Evolutionary conservation across 2,329 filamentous ascomycete species (phyloP), one percentile per base, ranked within the genome.

Genomic region (Monilinia fructigena): DNA sequence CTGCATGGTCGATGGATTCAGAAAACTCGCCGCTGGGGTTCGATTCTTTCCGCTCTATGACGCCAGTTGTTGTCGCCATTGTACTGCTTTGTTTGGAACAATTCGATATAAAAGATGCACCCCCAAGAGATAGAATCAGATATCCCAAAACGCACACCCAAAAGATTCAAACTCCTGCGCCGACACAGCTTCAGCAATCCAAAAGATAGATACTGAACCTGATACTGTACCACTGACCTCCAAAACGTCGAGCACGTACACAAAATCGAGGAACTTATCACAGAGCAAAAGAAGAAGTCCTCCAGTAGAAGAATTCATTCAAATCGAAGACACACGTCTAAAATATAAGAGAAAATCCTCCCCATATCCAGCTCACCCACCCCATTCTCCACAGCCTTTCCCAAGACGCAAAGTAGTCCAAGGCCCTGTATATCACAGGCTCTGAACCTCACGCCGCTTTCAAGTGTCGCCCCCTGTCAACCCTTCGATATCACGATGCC

Each of bases 1-100:
- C 47, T 42, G 63, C 2, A 20, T 60, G 63, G 7, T 60, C 40
- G 12, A 61, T 47, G 23, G 38, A 20, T 53, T 61, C 55, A 18
- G 55, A 42, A 5, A 60, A 52, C n/a, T 53, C 47, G 26, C 35
- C 47, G 48, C 63, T 61, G 5, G 47, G 63, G 11, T 20, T 65
- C 12, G 63, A 59, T 28, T 48, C 42, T 40, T 59, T 55, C 20
- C 38, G 52, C 61, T 56, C 61, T 16, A 63, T 52, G 23, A 42
- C 11, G 28, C 14, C 31, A 18, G 42, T 40, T 20, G 53, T 59
- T 14, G 45, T 38, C 18, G 62, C 28, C 62, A 65, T 65, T 38
- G 10, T 59, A 16, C n/a, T 18, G 20, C 8, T 58, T 26, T 11
- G 28, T 26, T 26, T 16, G 7, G 12, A 20, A 50, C 6, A 48